Conservation (phyloP, 768 basidiomycete species). For the Leccinum aurantiacum region DNA sequence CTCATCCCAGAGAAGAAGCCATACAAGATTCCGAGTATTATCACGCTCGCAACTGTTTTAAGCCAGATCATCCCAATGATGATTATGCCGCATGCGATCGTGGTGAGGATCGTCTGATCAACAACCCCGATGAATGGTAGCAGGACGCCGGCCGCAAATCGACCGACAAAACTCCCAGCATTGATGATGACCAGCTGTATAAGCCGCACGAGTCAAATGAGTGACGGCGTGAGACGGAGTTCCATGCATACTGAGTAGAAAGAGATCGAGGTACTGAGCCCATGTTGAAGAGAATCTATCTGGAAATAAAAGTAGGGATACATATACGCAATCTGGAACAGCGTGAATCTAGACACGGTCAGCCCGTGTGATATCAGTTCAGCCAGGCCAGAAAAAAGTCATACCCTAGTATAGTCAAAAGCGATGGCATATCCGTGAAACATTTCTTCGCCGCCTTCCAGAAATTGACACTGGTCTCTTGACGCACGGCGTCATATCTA, state of each 20-base stretch:
- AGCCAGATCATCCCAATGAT: conserved; percentile 46
- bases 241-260: conserved; percentile 41
- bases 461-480: neutral
- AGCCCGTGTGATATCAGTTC: neutral
- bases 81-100: conserved; percentile 34
- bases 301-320: conserved; percentile 62
- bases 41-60: conserved; percentile 35
- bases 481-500: conserved; percentile 19
- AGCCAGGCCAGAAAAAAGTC: neutral
- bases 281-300: conserved; percentile 50
- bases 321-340: conserved; percentile 41
- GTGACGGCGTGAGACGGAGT: neutral
- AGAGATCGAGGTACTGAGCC: conserved; percentile 43
- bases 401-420: conserved; percentile 28
- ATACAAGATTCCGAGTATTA: conserved; percentile 45
- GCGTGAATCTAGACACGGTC: conserved; percentile 15
- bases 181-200: conserved; percentile 39
- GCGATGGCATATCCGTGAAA: conserved; percentile 23
- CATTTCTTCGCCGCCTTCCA: conserved; percentile 25
- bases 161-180: conserved; percentile 48
- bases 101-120: conserved; percentile 40
- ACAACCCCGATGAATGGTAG: conserved; percentile 42
- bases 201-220: neutral
- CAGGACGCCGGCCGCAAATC: conserved; percentile 43
- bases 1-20: conserved; percentile 50